These are phyloP conservation scores for Pelargonium australe DNA, from an alignment of 441 rosid species.

Conservation along the genomic window DNA sequence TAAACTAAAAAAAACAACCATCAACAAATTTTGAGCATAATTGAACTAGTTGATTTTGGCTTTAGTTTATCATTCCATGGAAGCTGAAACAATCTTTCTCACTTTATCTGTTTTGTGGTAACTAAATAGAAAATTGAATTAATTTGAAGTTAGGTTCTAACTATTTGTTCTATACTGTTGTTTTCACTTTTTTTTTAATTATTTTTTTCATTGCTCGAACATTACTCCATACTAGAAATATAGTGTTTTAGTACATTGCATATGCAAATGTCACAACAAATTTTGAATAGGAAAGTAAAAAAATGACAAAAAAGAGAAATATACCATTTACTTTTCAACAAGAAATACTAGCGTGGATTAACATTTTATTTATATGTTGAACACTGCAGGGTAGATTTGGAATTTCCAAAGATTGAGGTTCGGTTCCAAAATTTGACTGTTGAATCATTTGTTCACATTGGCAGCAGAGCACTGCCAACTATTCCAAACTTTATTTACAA, in stretches of 20 bases:
- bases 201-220: no score
- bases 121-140: no score
- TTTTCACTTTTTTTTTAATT: no score
- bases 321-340: neutral
- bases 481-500: constrained; percentile 86
- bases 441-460: constrained; percentile 82
- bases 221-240: neutral
- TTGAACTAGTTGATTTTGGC: no score
- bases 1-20: no score
- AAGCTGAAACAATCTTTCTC: neutral
- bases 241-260: neutral
- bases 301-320: no score
- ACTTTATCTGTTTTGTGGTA: neutral
- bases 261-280: neutral
- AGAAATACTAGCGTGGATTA: neutral
- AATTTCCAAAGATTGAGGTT: constrained; percentile 86
- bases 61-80: no score
- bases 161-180: neutral
- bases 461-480: constrained; percentile 94
- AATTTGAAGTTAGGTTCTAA: neutral
- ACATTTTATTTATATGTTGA: constrained; percentile 13
- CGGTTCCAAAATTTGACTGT: constrained; percentile 69
- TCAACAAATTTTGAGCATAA: no score
- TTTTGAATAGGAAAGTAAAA: neutral
- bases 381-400: constrained; percentile 67